Evolutionary conservation across 2,329 filamentous ascomycete species (phyloP).

Genomic region (Talaromyces amestolkiae): DNA sequence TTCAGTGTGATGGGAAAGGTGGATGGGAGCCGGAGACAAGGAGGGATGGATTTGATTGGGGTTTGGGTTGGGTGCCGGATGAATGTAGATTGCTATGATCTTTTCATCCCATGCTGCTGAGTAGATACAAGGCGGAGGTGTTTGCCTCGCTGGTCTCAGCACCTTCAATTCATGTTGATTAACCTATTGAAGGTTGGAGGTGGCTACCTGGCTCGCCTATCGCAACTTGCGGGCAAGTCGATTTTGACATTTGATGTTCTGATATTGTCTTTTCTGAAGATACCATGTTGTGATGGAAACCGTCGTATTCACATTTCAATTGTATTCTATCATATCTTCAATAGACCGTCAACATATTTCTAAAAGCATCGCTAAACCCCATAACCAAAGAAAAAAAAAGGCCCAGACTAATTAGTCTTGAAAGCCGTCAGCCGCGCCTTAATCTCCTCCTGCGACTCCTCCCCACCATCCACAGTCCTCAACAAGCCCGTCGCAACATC

Average conservation of each 20-base stretch:
- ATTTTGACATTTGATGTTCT: neutral
- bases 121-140: neutral
- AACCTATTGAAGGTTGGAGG: neutral
- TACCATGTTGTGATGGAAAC: neutral
- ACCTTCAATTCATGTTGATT: neutral
- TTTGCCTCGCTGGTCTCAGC: neutral
- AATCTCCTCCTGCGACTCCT: constrained; percentile 41
- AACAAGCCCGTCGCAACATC: constrained; percentile 60
- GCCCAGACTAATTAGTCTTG: constrained; percentile 27
- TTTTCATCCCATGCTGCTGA: neutral
- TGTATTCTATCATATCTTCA: neutral
- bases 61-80: constrained; percentile 15
- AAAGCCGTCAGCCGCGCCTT: constrained; percentile 42
- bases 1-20: constrained; percentile 8
- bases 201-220: neutral
- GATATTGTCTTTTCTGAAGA: neutral
- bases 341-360: neutral
- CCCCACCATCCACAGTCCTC: constrained; percentile 49
- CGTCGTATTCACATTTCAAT: neutral
- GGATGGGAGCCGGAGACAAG: neutral
- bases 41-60: constrained; percentile 8
- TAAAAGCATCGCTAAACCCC: neutral
- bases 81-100: neutral
- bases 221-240: neutral
- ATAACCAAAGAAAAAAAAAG: neutral